Base-by-base conservation (phyloP, 2,329 filamentous ascomycete genomes). In the Berkeleyomyces basicola region DNA sequence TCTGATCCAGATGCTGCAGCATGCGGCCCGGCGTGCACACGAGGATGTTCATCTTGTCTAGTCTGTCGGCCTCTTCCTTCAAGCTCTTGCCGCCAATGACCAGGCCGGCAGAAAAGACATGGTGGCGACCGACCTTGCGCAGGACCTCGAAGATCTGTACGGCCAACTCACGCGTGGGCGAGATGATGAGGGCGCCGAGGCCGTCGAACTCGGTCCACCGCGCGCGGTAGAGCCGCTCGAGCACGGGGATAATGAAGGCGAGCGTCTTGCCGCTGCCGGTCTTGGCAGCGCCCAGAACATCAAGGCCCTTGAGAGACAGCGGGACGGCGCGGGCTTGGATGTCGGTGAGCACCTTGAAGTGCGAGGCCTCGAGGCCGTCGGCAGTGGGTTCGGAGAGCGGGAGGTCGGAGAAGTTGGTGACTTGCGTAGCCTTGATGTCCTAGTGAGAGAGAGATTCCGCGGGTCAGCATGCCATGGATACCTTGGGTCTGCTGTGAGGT, bases 81-180 rank as follows among this genome's bases (percentile, higher is more conserved):
- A 96, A 71, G 71, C 82, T 91, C 78, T 95, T 96, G 47, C 93
- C 93, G 47, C 93, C 93, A 68, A 97, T 97, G 7, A 99, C 83
- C 68, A 97, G 74, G 0, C 93, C 93, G 0, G 93, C 93, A 0
- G 92, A 95, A 72, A 97, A 96, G 65, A 83, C 79, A 72, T 99
- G 92, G 64, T 92, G 84, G 63, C 88, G 82, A 53, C 93, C 93
- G 64, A 99, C 83, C 72, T 95, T 96, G 66, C 89, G 81, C 68
- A 99, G 75, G 0, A 97, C 92, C 64, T 96, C 88, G 70, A 97
- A 99, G 66, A 96, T 99, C 73, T 99, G 93, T 46, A 95, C 93
- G 0, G 93, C 92, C 62, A 99, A 79, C 75, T 99, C 93, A 70
- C 93, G 86, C 6, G 93, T 99, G 0, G 93, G 93, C 0, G 91